These are phyloP conservation scores for Didymellaceae sp. DNA, from an alignment of 2,329 filamentous ascomycete species.

Conservation along the genomic window DNA sequence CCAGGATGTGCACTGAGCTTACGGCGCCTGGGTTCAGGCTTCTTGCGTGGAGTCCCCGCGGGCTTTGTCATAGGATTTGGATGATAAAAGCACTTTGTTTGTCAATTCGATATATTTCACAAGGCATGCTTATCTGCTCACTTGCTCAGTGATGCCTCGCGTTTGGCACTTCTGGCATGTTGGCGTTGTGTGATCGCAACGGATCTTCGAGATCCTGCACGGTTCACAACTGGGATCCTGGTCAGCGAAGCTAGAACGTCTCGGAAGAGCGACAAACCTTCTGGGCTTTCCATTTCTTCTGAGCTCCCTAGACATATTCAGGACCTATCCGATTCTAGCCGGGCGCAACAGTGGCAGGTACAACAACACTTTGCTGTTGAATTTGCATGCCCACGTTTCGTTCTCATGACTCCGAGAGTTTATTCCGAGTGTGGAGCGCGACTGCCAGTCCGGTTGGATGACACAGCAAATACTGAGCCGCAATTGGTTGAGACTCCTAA, in stretches of 20 bases:
- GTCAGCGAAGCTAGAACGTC: conserved; percentile 23
- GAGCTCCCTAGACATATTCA: conserved; percentile 32
- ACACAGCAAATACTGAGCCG: neutral
- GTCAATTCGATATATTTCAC: conserved; percentile 3
- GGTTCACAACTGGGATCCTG: conserved; percentile 41
- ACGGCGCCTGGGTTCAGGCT: conserved; percentile 40
- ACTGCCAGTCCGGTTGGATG: conserved; percentile 6
- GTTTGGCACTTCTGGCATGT: conserved; percentile 44
- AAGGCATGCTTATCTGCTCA: conserved; percentile 18
- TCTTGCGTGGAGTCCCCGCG: conserved; percentile 44
- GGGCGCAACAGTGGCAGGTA: conserved; percentile 1
- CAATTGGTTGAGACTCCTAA: neutral
- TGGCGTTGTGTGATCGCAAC: conserved; percentile 44
- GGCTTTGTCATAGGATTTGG: conserved; percentile 48
- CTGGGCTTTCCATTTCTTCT: conserved; percentile 46
- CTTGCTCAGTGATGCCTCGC: conserved; percentile 44
- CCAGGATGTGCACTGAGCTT: conserved; percentile 18
- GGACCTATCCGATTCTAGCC: conserved; percentile 4
- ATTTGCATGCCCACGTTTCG: neutral
- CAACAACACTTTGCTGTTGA: conserved; percentile 3
- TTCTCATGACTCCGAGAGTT: conserved; percentile 11
- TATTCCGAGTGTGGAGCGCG: conserved; percentile 13
- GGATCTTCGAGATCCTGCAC: conserved; percentile 46
- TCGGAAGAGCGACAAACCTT: conserved; percentile 29
- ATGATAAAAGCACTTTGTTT: conserved; percentile 44